These are phyloP conservation scores for Chlamydomonas incerta DNA, from an alignment of 139 green algal species.

Conservation along the genomic window DNA sequence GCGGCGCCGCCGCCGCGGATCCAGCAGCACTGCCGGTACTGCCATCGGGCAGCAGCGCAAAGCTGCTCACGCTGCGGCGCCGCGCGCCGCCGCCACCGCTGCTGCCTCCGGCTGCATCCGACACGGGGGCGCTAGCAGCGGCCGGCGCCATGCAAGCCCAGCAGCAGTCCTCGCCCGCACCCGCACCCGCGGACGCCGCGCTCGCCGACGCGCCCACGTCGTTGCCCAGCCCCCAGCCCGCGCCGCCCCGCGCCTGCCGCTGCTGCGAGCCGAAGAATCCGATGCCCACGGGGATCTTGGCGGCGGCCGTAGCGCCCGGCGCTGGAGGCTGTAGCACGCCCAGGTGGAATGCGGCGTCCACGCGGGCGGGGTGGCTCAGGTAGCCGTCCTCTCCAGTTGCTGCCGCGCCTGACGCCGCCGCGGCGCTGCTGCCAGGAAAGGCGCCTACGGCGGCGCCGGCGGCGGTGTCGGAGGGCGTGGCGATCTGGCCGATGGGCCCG, in stretches of 20 bases:
- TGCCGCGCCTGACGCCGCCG: too few species aligned
- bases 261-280: conserved; percentile 37
- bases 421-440: too few species aligned
- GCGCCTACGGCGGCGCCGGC: background rate
- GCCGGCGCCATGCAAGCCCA: background rate
- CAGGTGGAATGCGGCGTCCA: conserved; percentile 67
- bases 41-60: background rate
- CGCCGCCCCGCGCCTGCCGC: background rate
- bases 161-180: too few species aligned
- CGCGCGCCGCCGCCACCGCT: conserved; percentile 13
- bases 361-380: conserved; percentile 29
- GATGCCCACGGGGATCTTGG: conserved; percentile 66
- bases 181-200: background rate
- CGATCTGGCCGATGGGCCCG: conserved; percentile 10
- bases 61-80: conserved; percentile 18
- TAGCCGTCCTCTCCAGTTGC: conserved; percentile 31
- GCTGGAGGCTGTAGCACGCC: conserved; percentile 50
- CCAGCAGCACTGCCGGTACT: background rate
- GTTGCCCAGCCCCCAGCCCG: background rate
- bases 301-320: background rate
- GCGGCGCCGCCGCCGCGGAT: background rate
- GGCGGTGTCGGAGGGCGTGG: background rate
- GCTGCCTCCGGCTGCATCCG: too few species aligned
- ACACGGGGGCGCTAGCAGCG: too few species aligned
- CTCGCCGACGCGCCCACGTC: background rate